phyloP scores from a whole-genome alignment of 2,329 filamentous ascomycete genomes.

The Boeremia lycopersici region DNA sequence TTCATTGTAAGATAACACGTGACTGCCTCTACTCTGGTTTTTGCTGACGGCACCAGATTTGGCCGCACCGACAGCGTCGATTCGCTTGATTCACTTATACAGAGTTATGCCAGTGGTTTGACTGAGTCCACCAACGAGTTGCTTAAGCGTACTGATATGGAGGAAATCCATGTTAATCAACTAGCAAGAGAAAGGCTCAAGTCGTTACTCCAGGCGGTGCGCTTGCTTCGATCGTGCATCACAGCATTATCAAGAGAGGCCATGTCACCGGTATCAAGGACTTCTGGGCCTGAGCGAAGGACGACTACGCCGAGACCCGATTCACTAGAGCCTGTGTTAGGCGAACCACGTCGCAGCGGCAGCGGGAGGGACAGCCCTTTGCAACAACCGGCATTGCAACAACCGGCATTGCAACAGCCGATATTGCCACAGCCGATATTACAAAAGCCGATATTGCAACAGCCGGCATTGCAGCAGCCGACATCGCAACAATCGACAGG shows the following conservation, averaged over 20 bases:
- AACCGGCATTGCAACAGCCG: conserved; percentile 17
- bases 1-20: conserved; percentile 29
- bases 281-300: conserved; percentile 14
- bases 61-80: conserved; percentile 29
- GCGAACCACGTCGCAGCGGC: conserved; percentile 29
- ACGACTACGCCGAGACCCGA: conserved; percentile 31
- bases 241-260: conserved; percentile 25
- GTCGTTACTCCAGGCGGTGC: conserved; percentile 31
- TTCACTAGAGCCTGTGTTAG: conserved; percentile 28
- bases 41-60: conserved; percentile 21
- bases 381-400: conserved; percentile 15
- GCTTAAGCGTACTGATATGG: conserved; percentile 32
- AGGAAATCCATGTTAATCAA: conserved; percentile 33
- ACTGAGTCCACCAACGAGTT: conserved; percentile 29
- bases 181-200: conserved; percentile 32
- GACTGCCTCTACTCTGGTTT: neutral
- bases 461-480: conserved; percentile 16
- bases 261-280: conserved; percentile 6
- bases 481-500: conserved; percentile 15
- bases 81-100: conserved; percentile 27
- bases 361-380: conserved; percentile 22
- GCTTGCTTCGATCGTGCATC: conserved; percentile 33
- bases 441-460: conserved; percentile 16
- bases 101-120: conserved; percentile 23
- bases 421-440: conserved; percentile 16